Evolutionary conservation across 106 monocot genomes (phyloP).

Genomic region (Vanilla planifolia): DNA sequence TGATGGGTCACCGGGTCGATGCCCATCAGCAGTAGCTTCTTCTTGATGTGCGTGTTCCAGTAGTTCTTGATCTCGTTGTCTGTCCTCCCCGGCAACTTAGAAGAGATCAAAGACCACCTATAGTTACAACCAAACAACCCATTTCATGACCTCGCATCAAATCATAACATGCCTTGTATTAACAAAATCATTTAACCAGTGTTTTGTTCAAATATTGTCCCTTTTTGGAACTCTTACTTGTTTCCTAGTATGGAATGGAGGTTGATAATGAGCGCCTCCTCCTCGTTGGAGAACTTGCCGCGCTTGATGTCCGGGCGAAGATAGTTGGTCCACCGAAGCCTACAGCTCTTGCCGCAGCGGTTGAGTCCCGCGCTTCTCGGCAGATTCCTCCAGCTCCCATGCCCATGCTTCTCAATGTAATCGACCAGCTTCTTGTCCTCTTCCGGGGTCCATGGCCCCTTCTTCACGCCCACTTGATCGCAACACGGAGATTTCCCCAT

Average conservation of each 20-base stretch:
- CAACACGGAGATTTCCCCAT: slow-evolving; percentile 55
- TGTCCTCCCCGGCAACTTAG: no score
- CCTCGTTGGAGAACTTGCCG: slow-evolving; percentile 41
- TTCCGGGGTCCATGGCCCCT: slow-evolving; percentile 61
- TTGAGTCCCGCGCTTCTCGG: slow-evolving; percentile 48
- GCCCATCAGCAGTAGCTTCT: no score
- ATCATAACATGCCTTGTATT: no score
- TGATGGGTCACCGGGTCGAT: no score
- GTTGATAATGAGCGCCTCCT: slow-evolving; percentile 40
- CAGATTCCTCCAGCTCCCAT: slow-evolving; percentile 36
- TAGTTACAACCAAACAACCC: not conserved
- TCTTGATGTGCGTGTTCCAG: no score
- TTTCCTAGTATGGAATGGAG: slow-evolving; percentile 46
- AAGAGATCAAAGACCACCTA: no score
- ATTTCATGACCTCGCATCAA: no score
- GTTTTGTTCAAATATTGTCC: no score
- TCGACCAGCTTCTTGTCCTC: slow-evolving; percentile 43
- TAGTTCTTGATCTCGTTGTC: no score
- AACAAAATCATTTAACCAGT: no score
- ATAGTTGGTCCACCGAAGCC: slow-evolving; percentile 59
- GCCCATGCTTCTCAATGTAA: slow-evolving; percentile 36
- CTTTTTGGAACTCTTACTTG: slow-evolving; percentile 28
- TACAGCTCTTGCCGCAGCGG: slow-evolving; percentile 57
- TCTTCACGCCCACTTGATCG: slow-evolving; percentile 48
- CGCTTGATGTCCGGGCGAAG: slow-evolving; percentile 47